Percentiles rank a stretch among this genome's conserved stretches.
phyloP scores from a whole-genome alignment of 2,329 filamentous ascomycete species.

The Epicoccum sorghinum region DNA sequence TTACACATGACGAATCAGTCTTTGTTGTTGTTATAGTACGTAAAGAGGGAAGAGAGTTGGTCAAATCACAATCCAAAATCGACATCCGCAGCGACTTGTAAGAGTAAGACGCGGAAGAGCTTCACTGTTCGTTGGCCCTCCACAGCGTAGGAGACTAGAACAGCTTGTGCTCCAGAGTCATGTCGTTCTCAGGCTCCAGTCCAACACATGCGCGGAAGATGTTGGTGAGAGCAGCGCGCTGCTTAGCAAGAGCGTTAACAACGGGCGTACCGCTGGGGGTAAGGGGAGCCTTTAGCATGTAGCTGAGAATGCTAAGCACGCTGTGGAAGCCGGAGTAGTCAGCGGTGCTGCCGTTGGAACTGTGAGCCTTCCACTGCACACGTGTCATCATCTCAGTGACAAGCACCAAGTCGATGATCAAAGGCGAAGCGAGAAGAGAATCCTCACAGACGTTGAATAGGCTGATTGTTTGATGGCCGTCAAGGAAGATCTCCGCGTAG shows the following conservation, averaged over 20 bases:
- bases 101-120: background rate
- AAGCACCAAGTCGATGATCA: constrained; percentile 96
- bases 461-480: constrained; percentile 96
- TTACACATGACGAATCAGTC: background rate
- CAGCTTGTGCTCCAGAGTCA: constrained; percentile 99
- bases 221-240: constrained; percentile 92
- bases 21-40: constrained; percentile 16
- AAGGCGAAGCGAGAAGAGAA: constrained; percentile 89
- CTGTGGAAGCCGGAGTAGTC: constrained; percentile 95
- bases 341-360: constrained; percentile 58
- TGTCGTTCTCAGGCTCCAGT: constrained; percentile 95
- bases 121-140: background rate
- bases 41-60: constrained; percentile 39
- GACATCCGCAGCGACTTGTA: background rate
- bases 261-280: constrained; percentile 95
- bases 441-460: constrained; percentile 99
- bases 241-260: constrained; percentile 93
- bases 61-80: constrained; percentile 13
- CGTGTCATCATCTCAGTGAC: constrained; percentile 98
- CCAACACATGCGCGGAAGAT: constrained; percentile 98
- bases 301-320: constrained; percentile 95
- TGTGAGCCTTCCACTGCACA: constrained; percentile 80
- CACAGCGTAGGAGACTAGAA: constrained; percentile 56
- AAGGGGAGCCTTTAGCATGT: constrained; percentile 96
- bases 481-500: constrained; percentile 98